Evolutionary conservation across 352 stramenopile species (phyloP).

Genomic region (Phytopythium aichiense): DNA sequence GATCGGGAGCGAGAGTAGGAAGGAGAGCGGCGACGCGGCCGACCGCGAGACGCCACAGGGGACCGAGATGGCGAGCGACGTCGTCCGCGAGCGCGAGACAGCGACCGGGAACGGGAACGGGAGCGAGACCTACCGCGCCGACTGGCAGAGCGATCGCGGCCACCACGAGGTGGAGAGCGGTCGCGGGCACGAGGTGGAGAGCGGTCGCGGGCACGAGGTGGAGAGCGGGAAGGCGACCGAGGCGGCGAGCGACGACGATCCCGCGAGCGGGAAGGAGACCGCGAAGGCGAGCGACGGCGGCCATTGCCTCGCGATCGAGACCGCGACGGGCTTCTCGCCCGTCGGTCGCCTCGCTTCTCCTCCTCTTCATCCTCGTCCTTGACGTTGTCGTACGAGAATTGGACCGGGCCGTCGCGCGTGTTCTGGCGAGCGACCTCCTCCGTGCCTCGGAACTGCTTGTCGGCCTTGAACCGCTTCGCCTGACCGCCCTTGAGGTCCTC

Average conservation of each 20-base stretch:
- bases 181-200: conserved; percentile 6
- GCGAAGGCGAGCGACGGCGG: conserved; percentile 21
- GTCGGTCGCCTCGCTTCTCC: conserved; percentile 4
- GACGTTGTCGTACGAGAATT: conserved; percentile 76
- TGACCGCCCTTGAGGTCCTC: conserved; percentile 86
- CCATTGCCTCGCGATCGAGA: conserved; percentile 14
- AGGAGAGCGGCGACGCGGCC: conserved; percentile 18
- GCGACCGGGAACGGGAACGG: conserved; percentile 25
- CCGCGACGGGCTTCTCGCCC: conserved; percentile 12
- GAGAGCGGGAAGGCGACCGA: conserved; percentile 6
- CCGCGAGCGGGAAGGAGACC: conserved; percentile 20
- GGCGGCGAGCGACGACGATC: conserved; percentile 8
- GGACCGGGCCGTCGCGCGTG: conserved; percentile 70
- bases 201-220: not conserved
- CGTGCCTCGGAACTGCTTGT: conserved; percentile 87
- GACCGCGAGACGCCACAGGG: conserved; percentile 16
- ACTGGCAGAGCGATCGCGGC: conserved; percentile 14
- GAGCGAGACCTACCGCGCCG: conserved; percentile 12
- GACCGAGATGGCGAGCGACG: conserved; percentile 30
- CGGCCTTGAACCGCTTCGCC: conserved; percentile 84
- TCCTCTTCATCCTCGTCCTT: conserved; percentile 38
- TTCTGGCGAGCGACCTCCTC: conserved; percentile 41
- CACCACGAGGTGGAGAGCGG: conserved; percentile 4
- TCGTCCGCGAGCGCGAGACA: conserved; percentile 21
- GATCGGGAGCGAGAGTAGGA: conserved; percentile 38